A percentile compares a stretch with the other conserved stretches of the same genome.
Evolutionary conservation across 345 rosid genomes (phyloP).

Genomic region (Syzygium aromaticum): DNA sequence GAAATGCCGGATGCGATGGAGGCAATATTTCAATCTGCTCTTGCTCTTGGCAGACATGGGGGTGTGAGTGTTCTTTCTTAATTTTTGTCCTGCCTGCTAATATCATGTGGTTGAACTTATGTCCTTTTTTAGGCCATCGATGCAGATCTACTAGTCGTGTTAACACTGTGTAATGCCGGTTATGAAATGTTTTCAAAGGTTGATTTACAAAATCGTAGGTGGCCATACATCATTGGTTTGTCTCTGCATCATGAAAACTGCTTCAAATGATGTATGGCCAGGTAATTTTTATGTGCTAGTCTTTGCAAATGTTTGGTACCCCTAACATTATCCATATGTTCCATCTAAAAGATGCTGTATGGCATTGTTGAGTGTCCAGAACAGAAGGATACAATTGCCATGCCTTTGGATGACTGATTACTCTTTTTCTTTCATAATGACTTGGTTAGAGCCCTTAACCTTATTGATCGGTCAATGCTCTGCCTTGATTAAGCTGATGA

Average conservation of each 20-base stretch:
- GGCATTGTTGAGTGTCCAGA: not conserved
- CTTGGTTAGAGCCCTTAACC: not conserved
- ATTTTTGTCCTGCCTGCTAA: not conserved
- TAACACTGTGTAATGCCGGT: not conserved
- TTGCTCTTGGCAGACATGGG: conserved; percentile 65
- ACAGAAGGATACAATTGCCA: not conserved
- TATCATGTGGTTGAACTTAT: not conserved
- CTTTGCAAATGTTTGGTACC: not conserved
- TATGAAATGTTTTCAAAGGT: not conserved
- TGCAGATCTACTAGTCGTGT: not conserved
- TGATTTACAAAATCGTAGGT: not conserved
- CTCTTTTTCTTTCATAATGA: not conserved
- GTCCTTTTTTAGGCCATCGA: not conserved
- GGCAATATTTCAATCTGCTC: conserved; percentile 85
- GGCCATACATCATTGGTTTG: not conserved
- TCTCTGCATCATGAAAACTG: not conserved
- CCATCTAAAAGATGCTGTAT: not conserved
- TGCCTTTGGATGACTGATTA: not conserved
- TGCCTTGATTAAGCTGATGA: not conserved
- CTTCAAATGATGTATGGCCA: not conserved
- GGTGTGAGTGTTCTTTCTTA: conserved; percentile 47
- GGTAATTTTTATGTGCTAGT: not conserved
- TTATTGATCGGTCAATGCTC: not conserved
- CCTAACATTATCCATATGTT: not conserved
- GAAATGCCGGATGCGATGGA: conserved; percentile 98